Conservation (phyloP, 2,329 filamentous ascomycete species). For the Scopulariopsis brevicaulis region DNA sequence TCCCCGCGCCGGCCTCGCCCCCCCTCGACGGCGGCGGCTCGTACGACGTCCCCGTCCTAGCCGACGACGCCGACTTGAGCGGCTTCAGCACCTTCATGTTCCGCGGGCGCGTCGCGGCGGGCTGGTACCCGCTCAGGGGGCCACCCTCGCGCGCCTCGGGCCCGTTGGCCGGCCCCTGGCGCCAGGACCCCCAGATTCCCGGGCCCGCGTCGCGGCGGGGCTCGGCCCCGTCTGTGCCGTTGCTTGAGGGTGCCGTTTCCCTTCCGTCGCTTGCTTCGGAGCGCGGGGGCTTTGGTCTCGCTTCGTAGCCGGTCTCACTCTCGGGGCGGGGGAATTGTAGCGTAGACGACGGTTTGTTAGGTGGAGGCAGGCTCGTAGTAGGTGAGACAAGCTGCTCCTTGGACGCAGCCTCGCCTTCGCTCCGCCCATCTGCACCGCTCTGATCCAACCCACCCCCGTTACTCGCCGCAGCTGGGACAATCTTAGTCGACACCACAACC, state of each 20-base stretch:
- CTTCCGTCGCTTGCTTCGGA: not conserved
- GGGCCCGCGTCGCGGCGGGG: constrained; percentile 31
- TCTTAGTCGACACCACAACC: not conserved
- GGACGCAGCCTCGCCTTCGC: not conserved
- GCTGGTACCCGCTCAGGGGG: constrained; percentile 57
- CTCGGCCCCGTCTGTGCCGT: constrained; percentile 14
- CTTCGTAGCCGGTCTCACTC: constrained; percentile 2
- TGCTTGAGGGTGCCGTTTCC: constrained; percentile 7
- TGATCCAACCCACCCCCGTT: constrained; percentile 17
- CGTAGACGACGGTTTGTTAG: not conserved
- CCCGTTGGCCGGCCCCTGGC: constrained; percentile 37
- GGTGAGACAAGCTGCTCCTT: constrained; percentile 4
- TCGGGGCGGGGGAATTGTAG: not conserved
- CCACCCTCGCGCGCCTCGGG: constrained; percentile 42
- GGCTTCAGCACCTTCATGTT: constrained; percentile 89
- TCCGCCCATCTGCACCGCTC: constrained; percentile 13
- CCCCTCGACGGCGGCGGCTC: constrained; percentile 24
- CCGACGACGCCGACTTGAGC: constrained; percentile 49
- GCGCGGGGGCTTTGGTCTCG: not conserved
- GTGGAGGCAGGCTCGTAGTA: constrained; percentile 1
- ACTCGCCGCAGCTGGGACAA: not conserved
- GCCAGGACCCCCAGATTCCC: constrained; percentile 63
- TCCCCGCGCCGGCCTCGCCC: constrained; percentile 14
- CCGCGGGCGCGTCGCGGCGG: constrained; percentile 47
- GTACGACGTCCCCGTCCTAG: constrained; percentile 37